These are phyloP conservation scores for Fusarium musae DNA, from an alignment of 2,329 filamentous ascomycete species.

Conservation along the genomic window DNA sequence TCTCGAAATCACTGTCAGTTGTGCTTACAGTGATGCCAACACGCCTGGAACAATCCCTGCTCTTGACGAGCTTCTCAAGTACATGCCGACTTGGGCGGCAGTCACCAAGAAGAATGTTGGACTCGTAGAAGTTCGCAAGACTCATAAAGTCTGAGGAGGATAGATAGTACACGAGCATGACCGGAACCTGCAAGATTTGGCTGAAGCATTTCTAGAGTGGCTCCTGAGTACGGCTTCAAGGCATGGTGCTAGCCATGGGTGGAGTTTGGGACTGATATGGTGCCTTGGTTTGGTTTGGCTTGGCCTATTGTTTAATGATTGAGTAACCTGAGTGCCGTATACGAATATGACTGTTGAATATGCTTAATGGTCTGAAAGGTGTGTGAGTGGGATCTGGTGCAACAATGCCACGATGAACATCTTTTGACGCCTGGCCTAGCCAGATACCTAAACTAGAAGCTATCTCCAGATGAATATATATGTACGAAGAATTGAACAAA, in stretches of 20 bases:
- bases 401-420: neutral
- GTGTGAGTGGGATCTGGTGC: neutral
- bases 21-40: conserved; percentile 91
- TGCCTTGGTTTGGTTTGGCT: conserved; percentile 14
- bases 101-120: conserved; percentile 81
- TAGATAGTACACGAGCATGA: neutral
- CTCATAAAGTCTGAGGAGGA: conserved; percentile 51
- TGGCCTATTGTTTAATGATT: conserved; percentile 15
- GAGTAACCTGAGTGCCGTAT: conserved; percentile 22
- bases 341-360: conserved; percentile 11
- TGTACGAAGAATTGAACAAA: too few relatives aligned
- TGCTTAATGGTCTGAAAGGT: neutral
- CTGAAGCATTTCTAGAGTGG: conserved; percentile 17
- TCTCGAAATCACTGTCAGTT: conserved; percentile 75
- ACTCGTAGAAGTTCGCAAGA: conserved; percentile 82
- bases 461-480: fast-evolving
- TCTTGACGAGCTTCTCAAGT: conserved; percentile 81
- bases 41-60: conserved; percentile 78
- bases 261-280: conserved; percentile 21
- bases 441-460: fast-evolving
- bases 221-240: neutral
- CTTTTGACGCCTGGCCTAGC: neutral
- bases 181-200: neutral
- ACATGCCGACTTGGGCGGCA: conserved; percentile 81
- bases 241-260: conserved; percentile 21